Evolutionary conservation across 2,329 filamentous ascomycete genomes (phyloP).

Genomic region (Aspergillus sclerotialis): DNA sequence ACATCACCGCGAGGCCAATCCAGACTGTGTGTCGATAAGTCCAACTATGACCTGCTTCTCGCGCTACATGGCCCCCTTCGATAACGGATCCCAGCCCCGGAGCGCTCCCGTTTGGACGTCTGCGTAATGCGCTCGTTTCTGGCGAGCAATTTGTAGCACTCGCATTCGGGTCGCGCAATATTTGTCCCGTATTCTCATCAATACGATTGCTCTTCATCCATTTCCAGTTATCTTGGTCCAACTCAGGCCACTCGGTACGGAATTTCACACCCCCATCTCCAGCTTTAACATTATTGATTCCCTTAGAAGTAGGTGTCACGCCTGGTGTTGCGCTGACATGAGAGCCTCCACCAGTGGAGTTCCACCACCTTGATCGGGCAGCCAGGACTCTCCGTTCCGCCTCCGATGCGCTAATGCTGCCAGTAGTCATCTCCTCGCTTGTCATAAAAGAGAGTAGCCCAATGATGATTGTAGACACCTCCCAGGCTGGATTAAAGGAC

Average conservation of each 20-base stretch:
- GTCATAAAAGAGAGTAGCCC: slow-evolving; percentile 97
- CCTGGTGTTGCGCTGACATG: slow-evolving; percentile 45
- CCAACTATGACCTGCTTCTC: slow-evolving; percentile 78
- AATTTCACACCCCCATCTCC: slow-evolving; percentile 93
- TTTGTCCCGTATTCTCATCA: slow-evolving; percentile 66
- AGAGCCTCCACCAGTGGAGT: slow-evolving; percentile 82
- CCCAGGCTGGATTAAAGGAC: slow-evolving; percentile 97
- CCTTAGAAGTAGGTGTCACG: slow-evolving; percentile 53
- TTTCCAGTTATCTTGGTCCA: slow-evolving; percentile 82
- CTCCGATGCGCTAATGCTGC: slow-evolving; percentile 70
- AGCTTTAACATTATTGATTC: slow-evolving; percentile 72
- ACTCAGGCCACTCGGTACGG: slow-evolving; percentile 76
- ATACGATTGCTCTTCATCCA: slow-evolving; percentile 84
- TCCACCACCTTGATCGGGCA: slow-evolving; percentile 84
- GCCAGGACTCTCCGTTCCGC: slow-evolving; percentile 74
- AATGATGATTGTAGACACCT: slow-evolving; percentile 92
- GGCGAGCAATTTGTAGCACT: slow-evolving; percentile 52
- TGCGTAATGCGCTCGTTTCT: slow-evolving; percentile 57
- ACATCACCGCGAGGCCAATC: slow-evolving; percentile 61
- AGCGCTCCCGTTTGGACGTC: slow-evolving; percentile 52
- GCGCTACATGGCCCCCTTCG: slow-evolving; percentile 67
- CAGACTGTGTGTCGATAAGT: slow-evolving; percentile 71
- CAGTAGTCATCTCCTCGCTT: slow-evolving; percentile 96
- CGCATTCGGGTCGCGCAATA: slow-evolving; percentile 48
- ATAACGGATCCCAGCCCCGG: slow-evolving; percentile 57